A percentile compares a stretch with the other conserved stretches of the same genome.
These are phyloP conservation scores for Yamadazyma olivae DNA, from an alignment of 805 yeast species.

Conservation along the genomic window DNA sequence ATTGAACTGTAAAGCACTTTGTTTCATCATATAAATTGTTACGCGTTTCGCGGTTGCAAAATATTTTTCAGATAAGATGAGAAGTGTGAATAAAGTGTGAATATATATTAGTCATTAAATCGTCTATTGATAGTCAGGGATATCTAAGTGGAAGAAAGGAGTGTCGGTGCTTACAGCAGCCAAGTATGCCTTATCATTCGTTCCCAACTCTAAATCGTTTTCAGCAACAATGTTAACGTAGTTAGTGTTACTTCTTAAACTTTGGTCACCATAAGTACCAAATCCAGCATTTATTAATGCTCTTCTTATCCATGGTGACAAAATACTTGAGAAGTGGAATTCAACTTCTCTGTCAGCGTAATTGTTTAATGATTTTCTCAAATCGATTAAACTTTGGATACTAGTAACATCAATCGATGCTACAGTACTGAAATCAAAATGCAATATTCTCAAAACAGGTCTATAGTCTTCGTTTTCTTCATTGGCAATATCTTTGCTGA, in stretches of 20 bases:
- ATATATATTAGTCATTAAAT: neutral
- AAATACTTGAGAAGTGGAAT: slow-evolving; percentile 82
- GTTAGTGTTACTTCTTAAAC: slow-evolving; percentile 34
- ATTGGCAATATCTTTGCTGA: slow-evolving; percentile 9
- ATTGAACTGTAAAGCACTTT: too few species aligned
- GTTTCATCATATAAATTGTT: too few species aligned
- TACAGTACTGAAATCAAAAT: slow-evolving; percentile 78
- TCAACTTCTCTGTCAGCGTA: slow-evolving; percentile 84
- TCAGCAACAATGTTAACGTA: slow-evolving; percentile 38
- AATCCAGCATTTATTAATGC: slow-evolving; percentile 74
- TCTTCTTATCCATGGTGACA: slow-evolving; percentile 84
- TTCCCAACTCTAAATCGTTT: slow-evolving; percentile 30
- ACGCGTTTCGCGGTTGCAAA: too few species aligned
- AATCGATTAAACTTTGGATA: slow-evolving; percentile 72
- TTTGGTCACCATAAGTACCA: slow-evolving; percentile 52
- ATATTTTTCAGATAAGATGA: too few species aligned
- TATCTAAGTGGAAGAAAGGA: slow-evolving; percentile 76
- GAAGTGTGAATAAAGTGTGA: neutral
- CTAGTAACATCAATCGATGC: slow-evolving; percentile 78
- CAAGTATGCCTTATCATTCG: slow-evolving; percentile 32
- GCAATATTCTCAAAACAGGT: slow-evolving; percentile 69
- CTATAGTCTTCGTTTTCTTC: slow-evolving; percentile 38
- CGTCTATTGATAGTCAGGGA: slow-evolving; percentile 49
- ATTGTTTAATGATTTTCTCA: slow-evolving; percentile 64
- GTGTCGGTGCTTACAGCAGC: slow-evolving; percentile 64